Percentiles rank a stretch among this genome's conserved stretches.
Evolutionary conservation across 2,329 filamentous ascomycete species (phyloP).

Genomic region (Phaeosphaeriaceae sp.): DNA sequence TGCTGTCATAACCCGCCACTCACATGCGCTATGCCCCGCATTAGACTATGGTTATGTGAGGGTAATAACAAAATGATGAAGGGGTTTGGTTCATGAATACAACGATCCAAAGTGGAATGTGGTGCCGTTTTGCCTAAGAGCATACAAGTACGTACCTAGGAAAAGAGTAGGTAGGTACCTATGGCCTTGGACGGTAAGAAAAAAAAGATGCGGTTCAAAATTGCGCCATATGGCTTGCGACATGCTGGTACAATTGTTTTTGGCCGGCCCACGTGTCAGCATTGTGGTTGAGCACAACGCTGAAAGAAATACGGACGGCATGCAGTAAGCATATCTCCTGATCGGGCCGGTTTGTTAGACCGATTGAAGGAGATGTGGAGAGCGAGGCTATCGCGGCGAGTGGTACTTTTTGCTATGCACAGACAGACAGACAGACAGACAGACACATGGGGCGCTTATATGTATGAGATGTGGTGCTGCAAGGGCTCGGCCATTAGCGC

Average conservation of each 20-base stretch:
- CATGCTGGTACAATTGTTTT: no score
- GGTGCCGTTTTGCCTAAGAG: no score
- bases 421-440: neutral
- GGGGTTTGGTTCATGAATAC: no score
- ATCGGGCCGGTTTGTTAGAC: neutral
- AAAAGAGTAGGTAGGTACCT: no score
- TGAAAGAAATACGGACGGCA: neutral
- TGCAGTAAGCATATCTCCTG: neutral
- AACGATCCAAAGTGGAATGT: neutral
- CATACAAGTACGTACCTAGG: no score
- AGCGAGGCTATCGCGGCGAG: conserved; percentile 5
- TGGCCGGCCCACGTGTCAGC: conserved; percentile 5
- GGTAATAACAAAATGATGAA: no score
- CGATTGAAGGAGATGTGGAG: neutral
- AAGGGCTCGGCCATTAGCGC: conserved; percentile 3
- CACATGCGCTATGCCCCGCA: neutral
- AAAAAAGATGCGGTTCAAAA: no score
- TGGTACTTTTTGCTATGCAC: neutral
- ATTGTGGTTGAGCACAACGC: neutral
- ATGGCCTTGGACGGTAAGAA: no score
- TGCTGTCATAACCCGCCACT: neutral
- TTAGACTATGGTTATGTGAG: neutral
- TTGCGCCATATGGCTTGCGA: conserved; percentile 1
- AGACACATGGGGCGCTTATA: conserved; percentile 4
- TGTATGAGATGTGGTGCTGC: conserved; percentile 2